Conservation (phyloP, 768 basidiomycete species). For the Chalciporus piperatus region DNA sequence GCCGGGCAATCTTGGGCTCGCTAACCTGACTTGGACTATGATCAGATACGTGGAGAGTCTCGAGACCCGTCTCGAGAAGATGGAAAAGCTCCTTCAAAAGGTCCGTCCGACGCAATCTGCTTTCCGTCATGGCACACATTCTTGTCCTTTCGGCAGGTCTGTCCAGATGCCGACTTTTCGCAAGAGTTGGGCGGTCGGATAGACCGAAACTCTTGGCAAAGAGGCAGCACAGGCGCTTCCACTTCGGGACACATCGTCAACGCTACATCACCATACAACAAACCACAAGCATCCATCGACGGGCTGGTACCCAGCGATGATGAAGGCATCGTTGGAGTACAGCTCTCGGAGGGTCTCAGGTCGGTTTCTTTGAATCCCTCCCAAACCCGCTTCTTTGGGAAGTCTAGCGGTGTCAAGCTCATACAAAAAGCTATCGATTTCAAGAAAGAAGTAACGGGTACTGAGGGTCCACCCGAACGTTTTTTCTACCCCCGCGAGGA, state of each 20-base stretch:
- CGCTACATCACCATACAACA: slow-evolving; percentile 4
- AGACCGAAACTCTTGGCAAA: slow-evolving; percentile 39
- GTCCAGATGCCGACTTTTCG: slow-evolving; percentile 60
- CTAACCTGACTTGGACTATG: neutral
- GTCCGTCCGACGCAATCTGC: slow-evolving; percentile 26
- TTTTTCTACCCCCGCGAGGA: neutral
- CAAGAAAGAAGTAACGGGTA: slow-evolving; percentile 53
- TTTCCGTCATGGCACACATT: slow-evolving; percentile 2
- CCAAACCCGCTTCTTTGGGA: slow-evolving; percentile 35
- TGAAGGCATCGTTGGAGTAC: slow-evolving; percentile 21
- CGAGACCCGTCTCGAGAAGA: slow-evolving; percentile 59
- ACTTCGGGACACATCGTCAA: slow-evolving; percentile 13
- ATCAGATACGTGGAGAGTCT: slow-evolving; percentile 59
- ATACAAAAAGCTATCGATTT: slow-evolving; percentile 51
- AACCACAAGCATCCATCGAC: slow-evolving; percentile 9
- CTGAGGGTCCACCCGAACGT: slow-evolving; percentile 11
- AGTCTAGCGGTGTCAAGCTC: slow-evolving; percentile 42
- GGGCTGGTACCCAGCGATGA: slow-evolving; percentile 29
- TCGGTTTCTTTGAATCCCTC: slow-evolving; percentile 15
- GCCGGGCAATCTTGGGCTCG: neutral
- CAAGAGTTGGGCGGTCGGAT: slow-evolving; percentile 49
- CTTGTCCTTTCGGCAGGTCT: slow-evolving; percentile 43
- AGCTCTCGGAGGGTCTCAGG: slow-evolving; percentile 24
- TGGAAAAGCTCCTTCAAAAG: slow-evolving; percentile 58
- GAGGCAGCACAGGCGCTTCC: slow-evolving; percentile 9